Base-by-base conservation (phyloP, 371 early-diverging fungal species). In the Mortierella sp. region DNA sequence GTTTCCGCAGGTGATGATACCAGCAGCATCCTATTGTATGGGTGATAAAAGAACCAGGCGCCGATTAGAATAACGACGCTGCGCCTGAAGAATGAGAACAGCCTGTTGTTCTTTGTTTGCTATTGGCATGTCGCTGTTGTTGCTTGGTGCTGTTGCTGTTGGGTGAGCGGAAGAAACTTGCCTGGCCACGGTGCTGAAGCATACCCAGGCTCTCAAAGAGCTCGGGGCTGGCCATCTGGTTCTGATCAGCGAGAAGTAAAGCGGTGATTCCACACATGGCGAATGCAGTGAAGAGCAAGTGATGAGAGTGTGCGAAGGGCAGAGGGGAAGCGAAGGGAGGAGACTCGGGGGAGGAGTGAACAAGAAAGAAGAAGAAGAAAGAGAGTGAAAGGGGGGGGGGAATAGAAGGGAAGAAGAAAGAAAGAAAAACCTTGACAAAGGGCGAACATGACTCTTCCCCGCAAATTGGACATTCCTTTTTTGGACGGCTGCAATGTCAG, bases 111-210 rank as follows among this genome's bases (percentile, higher is more conserved):
- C 48, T 46, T 46, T 1, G 9, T 1, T 11, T 46, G 48, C 1
- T 46, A 13, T 46, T 13, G 48, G 48, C 48, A 5, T 46, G n/a
- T 55, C 26, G 14, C 14, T 46, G 46, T 16, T 40, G 28, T 19
- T 31, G 37, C 14, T 28, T 19, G n/a, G n/a, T n/a, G n/a, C n/a
- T n/a, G n/a, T n/a, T n/a, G n/a, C n/a, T n/a, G 31, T 31, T n/a
- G 24, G 8, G 0, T 24, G n/a, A 19, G 10, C 0, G 28, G 28
- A 59, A 31, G 3, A 24, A 57, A 69, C 89, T 76, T 93, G 97
- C 99, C 95, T 99, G 99, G 64, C 99, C 99, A 86, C 99, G 95
- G 89, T 99, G 99, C 89, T 99, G 99, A 81, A 99, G 87, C 48
- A 98, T 91, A 24, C 97, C 96, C 74, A 99, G 91, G 73, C 95